Evolutionary conservation across 139 green algal species (phyloP).

Genomic region (Spirogloea muscicola): DNA sequence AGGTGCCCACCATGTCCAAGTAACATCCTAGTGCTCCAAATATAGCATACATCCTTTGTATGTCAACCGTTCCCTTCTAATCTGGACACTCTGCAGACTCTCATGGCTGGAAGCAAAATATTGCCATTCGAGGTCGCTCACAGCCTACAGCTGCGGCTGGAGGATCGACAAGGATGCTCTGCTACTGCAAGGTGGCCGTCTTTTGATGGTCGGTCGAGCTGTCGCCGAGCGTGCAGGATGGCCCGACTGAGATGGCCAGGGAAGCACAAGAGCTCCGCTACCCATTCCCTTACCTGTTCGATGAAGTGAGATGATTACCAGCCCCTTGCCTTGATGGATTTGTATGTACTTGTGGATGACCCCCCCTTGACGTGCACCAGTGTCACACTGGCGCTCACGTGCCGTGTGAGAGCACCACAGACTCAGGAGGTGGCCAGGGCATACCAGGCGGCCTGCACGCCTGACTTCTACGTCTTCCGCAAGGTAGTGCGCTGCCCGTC

Average conservation of each 20-base stretch:
- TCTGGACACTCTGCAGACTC: too few relatives aligned
- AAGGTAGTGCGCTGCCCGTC: slow-evolving; percentile 54
- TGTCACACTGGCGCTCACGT: neutral
- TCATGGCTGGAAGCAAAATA: too few relatives aligned
- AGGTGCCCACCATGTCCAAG: too few relatives aligned
- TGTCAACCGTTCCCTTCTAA: too few relatives aligned
- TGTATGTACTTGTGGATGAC: neutral
- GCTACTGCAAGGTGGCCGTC: too few relatives aligned
- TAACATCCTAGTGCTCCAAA: too few relatives aligned
- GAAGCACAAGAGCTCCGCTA: slow-evolving; percentile 31
- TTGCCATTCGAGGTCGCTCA: too few relatives aligned
- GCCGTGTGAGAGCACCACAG: slow-evolving; percentile 1
- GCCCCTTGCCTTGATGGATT: neutral
- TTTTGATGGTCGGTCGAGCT: neutral
- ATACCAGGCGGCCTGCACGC: slow-evolving; percentile 74
- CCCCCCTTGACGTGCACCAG: neutral
- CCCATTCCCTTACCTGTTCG: slow-evolving; percentile 42
- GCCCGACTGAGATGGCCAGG: slow-evolving; percentile 30
- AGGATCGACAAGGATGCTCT: too few relatives aligned
- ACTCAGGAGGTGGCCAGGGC: slow-evolving; percentile 76
- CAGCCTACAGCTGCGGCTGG: too few relatives aligned
- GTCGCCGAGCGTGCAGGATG: slow-evolving; percentile 21
- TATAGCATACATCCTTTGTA: too few relatives aligned
- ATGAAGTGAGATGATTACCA: slow-evolving; percentile 23
- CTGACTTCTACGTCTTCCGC: slow-evolving; percentile 70